Conservation (phyloP, 2,329 filamentous ascomycete species). For the Biscogniauxia marginata region DNA sequence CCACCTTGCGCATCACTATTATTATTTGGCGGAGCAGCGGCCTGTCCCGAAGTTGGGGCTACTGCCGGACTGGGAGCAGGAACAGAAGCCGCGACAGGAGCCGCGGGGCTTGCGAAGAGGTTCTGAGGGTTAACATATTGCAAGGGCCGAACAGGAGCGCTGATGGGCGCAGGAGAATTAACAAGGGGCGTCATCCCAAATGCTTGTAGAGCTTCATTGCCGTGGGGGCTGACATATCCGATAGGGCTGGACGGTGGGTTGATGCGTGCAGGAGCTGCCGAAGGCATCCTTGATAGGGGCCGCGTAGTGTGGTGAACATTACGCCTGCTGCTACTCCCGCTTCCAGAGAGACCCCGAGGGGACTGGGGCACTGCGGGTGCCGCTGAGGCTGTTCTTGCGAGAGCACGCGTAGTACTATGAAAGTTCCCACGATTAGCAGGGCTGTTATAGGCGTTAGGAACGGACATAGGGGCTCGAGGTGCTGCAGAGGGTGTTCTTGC, state of each 20-base stretch:
- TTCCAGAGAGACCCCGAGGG: neutral
- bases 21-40: neutral
- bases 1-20: neutral
- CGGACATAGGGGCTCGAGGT: neutral
- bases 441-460: neutral
- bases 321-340: neutral
- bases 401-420: neutral
- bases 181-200: neutral
- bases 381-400: neutral
- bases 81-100: too few relatives aligned
- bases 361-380: too few relatives aligned
- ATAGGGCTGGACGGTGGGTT: neutral
- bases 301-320: neutral
- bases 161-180: neutral
- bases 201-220: neutral
- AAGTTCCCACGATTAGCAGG: neutral
- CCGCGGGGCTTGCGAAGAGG: neutral
- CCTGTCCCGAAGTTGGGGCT: too few relatives aligned
- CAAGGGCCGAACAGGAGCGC: too few relatives aligned
- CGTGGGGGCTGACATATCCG: too few relatives aligned
- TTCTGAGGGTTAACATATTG: too few relatives aligned
- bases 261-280: too few relatives aligned
- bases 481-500: neutral
- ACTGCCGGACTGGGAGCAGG: too few relatives aligned
- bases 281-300: neutral